Conservation (phyloP, 2,329 filamentous ascomycete species). For the Talaromyces albobiverticillius region DNA sequence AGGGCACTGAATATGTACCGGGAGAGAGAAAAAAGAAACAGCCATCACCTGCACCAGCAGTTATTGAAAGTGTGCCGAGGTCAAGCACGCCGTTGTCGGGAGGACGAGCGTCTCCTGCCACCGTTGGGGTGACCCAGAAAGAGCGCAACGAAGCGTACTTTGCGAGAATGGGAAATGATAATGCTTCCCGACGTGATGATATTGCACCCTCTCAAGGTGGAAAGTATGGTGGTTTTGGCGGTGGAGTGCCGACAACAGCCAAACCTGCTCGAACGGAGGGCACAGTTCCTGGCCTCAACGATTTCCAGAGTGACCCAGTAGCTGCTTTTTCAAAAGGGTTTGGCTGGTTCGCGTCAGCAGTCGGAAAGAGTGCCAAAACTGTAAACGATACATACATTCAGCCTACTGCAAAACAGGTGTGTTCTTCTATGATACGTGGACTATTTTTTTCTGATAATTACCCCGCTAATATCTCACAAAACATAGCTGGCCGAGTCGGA, state of each 20-base stretch:
- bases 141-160: conserved; percentile 83
- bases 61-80: conserved; percentile 13
- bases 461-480: not conserved
- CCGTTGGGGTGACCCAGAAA: conserved; percentile 52
- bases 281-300: conserved; percentile 69
- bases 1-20: conserved; percentile 80
- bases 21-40: conserved; percentile 56
- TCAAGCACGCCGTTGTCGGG: conserved; percentile 25
- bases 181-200: conserved; percentile 69
- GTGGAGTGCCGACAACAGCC: conserved; percentile 57
- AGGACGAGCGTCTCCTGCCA: conserved; percentile 25
- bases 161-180: conserved; percentile 76
- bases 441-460: too few species aligned
- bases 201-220: conserved; percentile 87
- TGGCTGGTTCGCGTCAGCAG: conserved; percentile 86
- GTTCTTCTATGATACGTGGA: conserved; percentile 20
- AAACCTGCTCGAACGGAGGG: conserved; percentile 31
- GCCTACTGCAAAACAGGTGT: conserved; percentile 83
- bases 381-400: conserved; percentile 91
- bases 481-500: conserved; percentile 74
- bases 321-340: conserved; percentile 87
- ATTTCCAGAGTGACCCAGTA: conserved; percentile 87
- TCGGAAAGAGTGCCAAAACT: conserved; percentile 85
- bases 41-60: conserved; percentile 17
- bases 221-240: conserved; percentile 90